A percentile compares a stretch with the other conserved stretches of the same genome.
These are phyloP conservation scores for Kuraishia hungarica DNA, from an alignment of 805 yeast species.

Conservation along the genomic window DNA sequence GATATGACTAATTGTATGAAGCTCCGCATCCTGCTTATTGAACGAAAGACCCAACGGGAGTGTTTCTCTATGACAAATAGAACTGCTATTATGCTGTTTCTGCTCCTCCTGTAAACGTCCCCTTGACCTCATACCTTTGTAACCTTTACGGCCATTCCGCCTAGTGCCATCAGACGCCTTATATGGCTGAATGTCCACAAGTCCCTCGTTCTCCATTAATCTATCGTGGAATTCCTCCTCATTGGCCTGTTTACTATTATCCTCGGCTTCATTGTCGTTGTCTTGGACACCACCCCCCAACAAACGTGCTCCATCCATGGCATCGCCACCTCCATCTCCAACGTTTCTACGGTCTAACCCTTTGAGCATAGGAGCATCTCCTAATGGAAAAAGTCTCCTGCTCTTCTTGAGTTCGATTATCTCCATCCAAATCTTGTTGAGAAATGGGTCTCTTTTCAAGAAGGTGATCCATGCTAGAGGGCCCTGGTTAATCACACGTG, in stretches of 20 bases:
- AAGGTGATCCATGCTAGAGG: constrained; percentile 42
- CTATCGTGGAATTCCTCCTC: constrained; percentile 22
- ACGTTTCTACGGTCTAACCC: constrained; percentile 8
- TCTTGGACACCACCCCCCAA: neutral
- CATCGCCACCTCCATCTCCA: neutral
- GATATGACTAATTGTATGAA: constrained; percentile 19
- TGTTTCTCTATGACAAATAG: constrained; percentile 3
- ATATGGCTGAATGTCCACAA: constrained; percentile 27
- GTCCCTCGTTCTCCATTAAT: constrained; percentile 27
- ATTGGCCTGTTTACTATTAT: constrained; percentile 1
- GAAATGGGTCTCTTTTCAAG: constrained; percentile 36
- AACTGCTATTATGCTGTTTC: constrained; percentile 2
- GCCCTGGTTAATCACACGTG: constrained; percentile 38
- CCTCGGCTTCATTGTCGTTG: constrained; percentile 4
- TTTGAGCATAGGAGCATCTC: constrained; percentile 9
- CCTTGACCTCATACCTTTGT: constrained; percentile 3
- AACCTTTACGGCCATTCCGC: constrained; percentile 4
- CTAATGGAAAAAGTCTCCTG: constrained; percentile 5
- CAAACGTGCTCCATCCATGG: neutral
- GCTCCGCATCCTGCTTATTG: constrained; percentile 12
- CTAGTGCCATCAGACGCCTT: constrained; percentile 5
- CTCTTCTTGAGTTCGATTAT: constrained; percentile 13
- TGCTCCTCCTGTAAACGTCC: constrained; percentile 1
- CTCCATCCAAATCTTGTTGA: constrained; percentile 25
- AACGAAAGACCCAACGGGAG: constrained; percentile 7